Evolutionary conservation across 2,329 filamentous ascomycete species (phyloP).

Genomic region (Microcera coccophila): DNA sequence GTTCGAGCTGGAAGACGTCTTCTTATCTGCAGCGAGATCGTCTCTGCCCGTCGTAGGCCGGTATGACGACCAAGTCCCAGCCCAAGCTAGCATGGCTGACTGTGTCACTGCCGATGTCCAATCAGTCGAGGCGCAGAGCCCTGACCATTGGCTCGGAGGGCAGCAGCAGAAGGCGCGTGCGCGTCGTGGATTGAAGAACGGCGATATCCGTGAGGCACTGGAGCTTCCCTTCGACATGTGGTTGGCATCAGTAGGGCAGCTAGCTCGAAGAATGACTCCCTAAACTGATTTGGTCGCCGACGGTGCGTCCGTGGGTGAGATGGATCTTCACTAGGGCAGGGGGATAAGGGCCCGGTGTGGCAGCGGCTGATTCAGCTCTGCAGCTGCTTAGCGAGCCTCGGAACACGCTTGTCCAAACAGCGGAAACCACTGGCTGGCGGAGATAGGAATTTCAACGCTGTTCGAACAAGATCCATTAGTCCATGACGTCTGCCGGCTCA

Average conservation of each 20-base stretch:
- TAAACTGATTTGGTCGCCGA: conserved; percentile 8
- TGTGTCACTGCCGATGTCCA: conserved; percentile 19
- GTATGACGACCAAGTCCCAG: conserved; percentile 8
- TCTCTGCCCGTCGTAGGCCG: conserved; percentile 18
- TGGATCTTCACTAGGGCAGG: conserved; percentile 9
- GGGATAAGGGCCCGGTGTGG: conserved; percentile 2
- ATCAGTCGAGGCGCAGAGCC: conserved; percentile 14
- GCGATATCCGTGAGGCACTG: conserved; percentile 14
- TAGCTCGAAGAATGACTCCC: conserved; percentile 12
- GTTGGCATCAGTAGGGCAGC: conserved; percentile 14
- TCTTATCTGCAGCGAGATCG: conserved; percentile 14
- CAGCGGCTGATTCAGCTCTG: conserved; percentile 3
- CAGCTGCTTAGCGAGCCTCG: too few relatives aligned
- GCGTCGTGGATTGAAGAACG: conserved; percentile 7
- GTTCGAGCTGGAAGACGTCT: conserved; percentile 8
- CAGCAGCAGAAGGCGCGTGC: conserved; percentile 8
- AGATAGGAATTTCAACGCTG: too few relatives aligned
- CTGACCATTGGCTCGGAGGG: conserved; percentile 10
- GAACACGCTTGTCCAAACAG: too few relatives aligned
- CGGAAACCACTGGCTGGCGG: too few relatives aligned
- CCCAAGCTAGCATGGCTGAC: conserved; percentile 15
- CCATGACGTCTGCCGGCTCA: too few relatives aligned
- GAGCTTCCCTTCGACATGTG: conserved; percentile 16
- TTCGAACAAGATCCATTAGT: too few relatives aligned
- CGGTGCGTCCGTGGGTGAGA: conserved; percentile 9